These are phyloP conservation scores for Jamesozyma jinghongensis DNA, from an alignment of 805 yeast species.

Conservation along the genomic window DNA sequence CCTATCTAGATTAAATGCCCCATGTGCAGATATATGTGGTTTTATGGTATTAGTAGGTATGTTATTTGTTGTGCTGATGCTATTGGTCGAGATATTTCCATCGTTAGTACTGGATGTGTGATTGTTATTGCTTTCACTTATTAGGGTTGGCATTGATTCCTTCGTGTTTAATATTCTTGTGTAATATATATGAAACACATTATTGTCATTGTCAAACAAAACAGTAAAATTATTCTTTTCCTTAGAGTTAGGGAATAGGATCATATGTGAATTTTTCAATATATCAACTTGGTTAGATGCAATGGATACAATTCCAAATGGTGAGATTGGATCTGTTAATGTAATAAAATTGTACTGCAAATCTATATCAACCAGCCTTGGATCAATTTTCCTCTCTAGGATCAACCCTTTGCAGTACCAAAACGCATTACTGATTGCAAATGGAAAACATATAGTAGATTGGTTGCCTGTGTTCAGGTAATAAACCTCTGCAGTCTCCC, in stretches of 20 bases:
- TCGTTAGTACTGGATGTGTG: not conserved
- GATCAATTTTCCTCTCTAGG: slow-evolving; percentile 39
- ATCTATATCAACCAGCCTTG: slow-evolving; percentile 4
- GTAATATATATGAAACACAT: slow-evolving; percentile 18
- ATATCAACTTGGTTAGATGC: slow-evolving; percentile 39
- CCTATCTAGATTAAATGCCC: too few species aligned
- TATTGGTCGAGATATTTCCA: slow-evolving; percentile 1
- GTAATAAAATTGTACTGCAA: slow-evolving; percentile 43
- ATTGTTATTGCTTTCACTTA: not conserved
- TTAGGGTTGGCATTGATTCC: slow-evolving; percentile 1
- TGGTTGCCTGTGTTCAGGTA: slow-evolving; percentile 46
- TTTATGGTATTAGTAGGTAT: too few species aligned
- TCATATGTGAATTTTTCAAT: slow-evolving; percentile 11
- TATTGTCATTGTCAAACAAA: slow-evolving; percentile 13
- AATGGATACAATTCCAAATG: slow-evolving; percentile 61
- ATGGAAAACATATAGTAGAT: slow-evolving; percentile 60
- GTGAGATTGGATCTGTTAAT: slow-evolving; percentile 63
- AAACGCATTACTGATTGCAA: slow-evolving; percentile 49
- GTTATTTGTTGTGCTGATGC: not conserved
- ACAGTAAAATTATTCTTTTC: slow-evolving; percentile 25
- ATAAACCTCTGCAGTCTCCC: slow-evolving; percentile 54
- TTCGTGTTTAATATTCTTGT: slow-evolving; percentile 12
- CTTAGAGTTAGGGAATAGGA: slow-evolving; percentile 19
- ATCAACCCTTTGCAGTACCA: slow-evolving; percentile 62
- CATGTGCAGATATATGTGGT: too few species aligned